phyloP scores from a whole-genome alignment of 2,329 filamentous ascomycete species.

The Pestalotiopsis sp. region DNA sequence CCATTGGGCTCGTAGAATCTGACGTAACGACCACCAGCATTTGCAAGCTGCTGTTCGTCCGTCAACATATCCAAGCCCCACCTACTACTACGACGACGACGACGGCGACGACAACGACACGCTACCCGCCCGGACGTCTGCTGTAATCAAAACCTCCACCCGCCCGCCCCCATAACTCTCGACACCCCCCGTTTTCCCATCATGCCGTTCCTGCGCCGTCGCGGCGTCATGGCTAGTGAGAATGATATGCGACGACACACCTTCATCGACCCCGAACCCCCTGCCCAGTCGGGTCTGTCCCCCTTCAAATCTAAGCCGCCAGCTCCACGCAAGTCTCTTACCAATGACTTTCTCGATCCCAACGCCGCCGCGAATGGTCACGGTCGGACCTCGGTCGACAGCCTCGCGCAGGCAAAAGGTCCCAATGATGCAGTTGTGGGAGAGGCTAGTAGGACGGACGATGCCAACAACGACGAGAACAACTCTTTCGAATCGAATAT shows the following conservation, averaged over 20 bases:
- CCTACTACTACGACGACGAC: background rate
- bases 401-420: slow-evolving; percentile 12
- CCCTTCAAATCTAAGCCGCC: slow-evolving; percentile 17
- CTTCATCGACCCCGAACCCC: slow-evolving; percentile 30
- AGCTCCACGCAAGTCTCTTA: slow-evolving; percentile 21
- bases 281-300: slow-evolving; percentile 16
- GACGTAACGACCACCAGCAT: slow-evolving; percentile 30
- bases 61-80: background rate
- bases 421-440: background rate
- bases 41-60: slow-evolving; percentile 6
- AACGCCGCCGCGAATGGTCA: slow-evolving; percentile 11
- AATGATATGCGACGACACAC: slow-evolving; percentile 59
- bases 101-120: slow-evolving; percentile 11
- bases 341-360: slow-evolving; percentile 23
- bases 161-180: slow-evolving; percentile 7
- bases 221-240: slow-evolving; percentile 62
- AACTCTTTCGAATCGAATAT: slow-evolving; percentile 23
- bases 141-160: no score
- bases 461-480: slow-evolving; percentile 19
- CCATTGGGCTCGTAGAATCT: slow-evolving; percentile 24
- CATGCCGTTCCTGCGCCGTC: slow-evolving; percentile 66
- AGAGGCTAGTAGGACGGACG: slow-evolving; percentile 10
- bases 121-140: slow-evolving; percentile 11
- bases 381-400: slow-evolving; percentile 10
- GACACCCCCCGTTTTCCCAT: slow-evolving; percentile 24